Conservation (phyloP, 176 grass and related monocot genomes). For the Eleusine coracana region DNA sequence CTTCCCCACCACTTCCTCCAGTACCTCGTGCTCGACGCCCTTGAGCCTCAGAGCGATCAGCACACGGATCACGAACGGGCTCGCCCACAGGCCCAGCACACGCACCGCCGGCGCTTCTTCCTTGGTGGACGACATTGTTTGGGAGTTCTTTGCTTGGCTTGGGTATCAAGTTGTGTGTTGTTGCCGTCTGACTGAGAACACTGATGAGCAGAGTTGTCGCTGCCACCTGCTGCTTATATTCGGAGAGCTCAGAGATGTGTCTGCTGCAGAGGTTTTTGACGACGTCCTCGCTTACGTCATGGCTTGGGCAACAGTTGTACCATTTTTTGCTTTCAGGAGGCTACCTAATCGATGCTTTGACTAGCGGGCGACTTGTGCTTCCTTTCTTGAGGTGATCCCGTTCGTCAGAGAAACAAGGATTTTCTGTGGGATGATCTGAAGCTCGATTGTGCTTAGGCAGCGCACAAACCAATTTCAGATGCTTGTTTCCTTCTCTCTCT, state of each 20-base stretch:
- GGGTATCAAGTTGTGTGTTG: background rate
- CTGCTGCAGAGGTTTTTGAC: background rate
- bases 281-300: conserved; percentile 3
- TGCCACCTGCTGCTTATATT: background rate
- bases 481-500: background rate
- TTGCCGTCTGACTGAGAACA: background rate
- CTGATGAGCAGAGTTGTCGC: background rate
- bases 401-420: background rate
- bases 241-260: background rate
- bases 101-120: background rate
- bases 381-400: background rate
- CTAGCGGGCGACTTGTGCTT: background rate
- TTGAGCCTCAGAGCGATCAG: conserved; percentile 49
- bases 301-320: background rate
- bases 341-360: background rate
- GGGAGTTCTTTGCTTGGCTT: background rate
- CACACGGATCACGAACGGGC: conserved; percentile 33
- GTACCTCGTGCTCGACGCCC: conserved; percentile 44
- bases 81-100: conserved; percentile 11
- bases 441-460: background rate
- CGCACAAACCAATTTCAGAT: background rate
- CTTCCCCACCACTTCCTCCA: conserved; percentile 33
- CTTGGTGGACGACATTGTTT: background rate
- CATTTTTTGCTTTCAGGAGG: background rate
- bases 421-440: background rate